Evolutionary conservation across 768 basidiomycete genomes (phyloP).

Genomic region (Trametes coccinea): DNA sequence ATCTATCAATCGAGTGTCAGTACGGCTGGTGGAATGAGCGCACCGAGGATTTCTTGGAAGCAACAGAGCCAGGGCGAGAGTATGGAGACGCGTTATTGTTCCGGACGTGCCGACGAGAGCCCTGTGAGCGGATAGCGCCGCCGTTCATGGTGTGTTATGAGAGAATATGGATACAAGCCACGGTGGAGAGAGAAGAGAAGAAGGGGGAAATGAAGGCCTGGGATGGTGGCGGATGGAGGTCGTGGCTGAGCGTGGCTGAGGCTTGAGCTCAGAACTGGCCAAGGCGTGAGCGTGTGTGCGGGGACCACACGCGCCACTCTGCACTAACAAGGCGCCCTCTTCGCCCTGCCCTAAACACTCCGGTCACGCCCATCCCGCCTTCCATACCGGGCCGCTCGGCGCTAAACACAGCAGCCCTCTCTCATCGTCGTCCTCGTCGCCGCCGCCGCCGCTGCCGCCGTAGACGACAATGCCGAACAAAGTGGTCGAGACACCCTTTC

Average conservation of each 20-base stretch:
- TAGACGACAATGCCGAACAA: conserved; percentile 50
- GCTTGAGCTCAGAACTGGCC: conserved; percentile 4
- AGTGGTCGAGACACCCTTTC: conserved; percentile 67
- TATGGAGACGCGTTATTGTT: conserved; percentile 52
- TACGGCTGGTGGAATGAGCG: conserved; percentile 21
- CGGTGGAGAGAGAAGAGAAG: not conserved
- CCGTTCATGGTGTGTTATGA: conserved; percentile 18
- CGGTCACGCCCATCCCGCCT: conserved; percentile 21
- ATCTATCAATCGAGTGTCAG: conserved; percentile 25
- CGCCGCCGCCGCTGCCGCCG: conserved; percentile 15
- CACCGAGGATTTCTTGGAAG: conserved; percentile 46
- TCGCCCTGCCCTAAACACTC: conserved; percentile 19
- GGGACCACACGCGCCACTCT: conserved; percentile 11
- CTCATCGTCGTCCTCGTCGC: conserved; percentile 22
- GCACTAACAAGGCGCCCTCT: not conserved
- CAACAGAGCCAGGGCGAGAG: conserved; percentile 38
- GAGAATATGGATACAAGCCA: not conserved
- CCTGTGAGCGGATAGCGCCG: conserved; percentile 13
- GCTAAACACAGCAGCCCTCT: conserved; percentile 9
- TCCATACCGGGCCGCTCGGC: conserved; percentile 7
- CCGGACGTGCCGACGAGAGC: conserved; percentile 19
- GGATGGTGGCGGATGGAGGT: conserved; percentile 1
- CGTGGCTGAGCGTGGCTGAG: conserved; percentile 4
- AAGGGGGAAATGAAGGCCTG: not conserved
- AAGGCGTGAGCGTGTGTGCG: not conserved